These are phyloP conservation scores for Neurospora terricola DNA, from an alignment of 495 filamentous ascomycete genomes.

Conservation along the genomic window DNA sequence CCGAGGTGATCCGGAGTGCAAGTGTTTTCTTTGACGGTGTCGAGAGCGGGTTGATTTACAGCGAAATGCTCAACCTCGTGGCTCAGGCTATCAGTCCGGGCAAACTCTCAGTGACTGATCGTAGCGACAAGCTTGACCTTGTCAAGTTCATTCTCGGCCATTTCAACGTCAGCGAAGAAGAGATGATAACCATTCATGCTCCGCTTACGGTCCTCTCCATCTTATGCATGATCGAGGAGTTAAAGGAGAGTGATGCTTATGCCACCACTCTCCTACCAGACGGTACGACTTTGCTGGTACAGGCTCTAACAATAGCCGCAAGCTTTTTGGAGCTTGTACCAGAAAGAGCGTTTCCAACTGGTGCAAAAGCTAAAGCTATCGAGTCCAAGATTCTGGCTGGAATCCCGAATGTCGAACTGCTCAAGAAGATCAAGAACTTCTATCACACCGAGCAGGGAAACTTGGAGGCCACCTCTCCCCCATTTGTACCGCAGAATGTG, in stretches of 20 bases:
- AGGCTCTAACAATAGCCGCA: slow-evolving; percentile 43
- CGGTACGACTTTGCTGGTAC: slow-evolving; percentile 13
- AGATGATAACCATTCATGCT: slow-evolving; percentile 83
- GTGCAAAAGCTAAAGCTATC: slow-evolving; percentile 15
- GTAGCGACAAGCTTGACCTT: slow-evolving; percentile 53
- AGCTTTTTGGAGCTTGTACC: slow-evolving; percentile 57
- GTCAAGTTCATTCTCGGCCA: slow-evolving; percentile 73
- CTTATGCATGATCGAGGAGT: slow-evolving; percentile 49
- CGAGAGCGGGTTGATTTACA: slow-evolving; percentile 87
- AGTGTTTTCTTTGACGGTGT: slow-evolving; percentile 96
- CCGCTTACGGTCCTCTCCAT: slow-evolving; percentile 63
- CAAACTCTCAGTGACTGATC: slow-evolving; percentile 29
- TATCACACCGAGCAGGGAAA: slow-evolving; percentile 52
- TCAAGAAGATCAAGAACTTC: slow-evolving; percentile 53
- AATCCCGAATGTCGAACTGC: slow-evolving; percentile 39
- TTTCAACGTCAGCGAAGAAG: slow-evolving; percentile 93
- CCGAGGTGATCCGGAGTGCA: slow-evolving; percentile 85
- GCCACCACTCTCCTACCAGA: neutral
- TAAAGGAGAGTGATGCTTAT: slow-evolving; percentile 16
- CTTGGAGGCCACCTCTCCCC: slow-evolving; percentile 38
- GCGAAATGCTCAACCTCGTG: slow-evolving; percentile 57
- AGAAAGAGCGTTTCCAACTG: slow-evolving; percentile 54
- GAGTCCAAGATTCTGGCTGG: slow-evolving; percentile 18
- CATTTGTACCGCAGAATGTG: slow-evolving; percentile 47
- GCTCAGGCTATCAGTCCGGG: slow-evolving; percentile 44